Base-by-base conservation (phyloP, 305 asterid genomes). In the Solanum hybrid region DNA sequence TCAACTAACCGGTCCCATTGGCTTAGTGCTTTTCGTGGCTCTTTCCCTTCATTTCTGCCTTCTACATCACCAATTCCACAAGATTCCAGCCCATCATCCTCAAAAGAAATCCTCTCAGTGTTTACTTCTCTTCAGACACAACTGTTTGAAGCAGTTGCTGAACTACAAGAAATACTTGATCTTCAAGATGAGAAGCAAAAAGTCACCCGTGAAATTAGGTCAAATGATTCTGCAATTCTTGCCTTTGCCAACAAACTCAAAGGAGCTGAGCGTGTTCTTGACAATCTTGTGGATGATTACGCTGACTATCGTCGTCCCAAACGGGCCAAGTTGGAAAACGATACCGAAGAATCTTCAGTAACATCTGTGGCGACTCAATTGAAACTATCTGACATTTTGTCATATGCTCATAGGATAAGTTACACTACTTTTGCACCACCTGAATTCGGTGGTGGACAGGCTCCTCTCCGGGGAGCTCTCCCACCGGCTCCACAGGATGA, bases 401-500 rank as follows among this genome's bases (percentile, higher is more conserved):
- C 98, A 1, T 97, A 95, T 70, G 98, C 98, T 1, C 98, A 96
- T 70, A 94, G 91, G 91, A 95, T 97, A 86, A 97, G 98, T 92
- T 97, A 96, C 95, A 97, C 98, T 12, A 96, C 99, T 29, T 97
- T 96, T 73, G 99, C 99, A 9, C 99, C 99, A 75, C 98, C 99
- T 20, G 98, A 95, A 90, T 95, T 94, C 39, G 99, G 99, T 20
- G 95, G 96, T 70, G 98, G 99, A 20, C 92, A 88, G 88, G 98
- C 93, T 37, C 96, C 98, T 41, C 98, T 96, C 14, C 93, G 97
- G 4, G 98, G 99, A 31, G 98, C 98, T 13, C 97, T 97, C 34
- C 99, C 98, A 22, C 98, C 98, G 1, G 98, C 99, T 38, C 99
- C 98, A 13, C 99, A 96, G 91, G 99, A 97, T 38, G 99, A 97